Base-by-base conservation (phyloP, 2,329 filamentous ascomycete genomes). In the Cladophialophora yegresii region DNA sequence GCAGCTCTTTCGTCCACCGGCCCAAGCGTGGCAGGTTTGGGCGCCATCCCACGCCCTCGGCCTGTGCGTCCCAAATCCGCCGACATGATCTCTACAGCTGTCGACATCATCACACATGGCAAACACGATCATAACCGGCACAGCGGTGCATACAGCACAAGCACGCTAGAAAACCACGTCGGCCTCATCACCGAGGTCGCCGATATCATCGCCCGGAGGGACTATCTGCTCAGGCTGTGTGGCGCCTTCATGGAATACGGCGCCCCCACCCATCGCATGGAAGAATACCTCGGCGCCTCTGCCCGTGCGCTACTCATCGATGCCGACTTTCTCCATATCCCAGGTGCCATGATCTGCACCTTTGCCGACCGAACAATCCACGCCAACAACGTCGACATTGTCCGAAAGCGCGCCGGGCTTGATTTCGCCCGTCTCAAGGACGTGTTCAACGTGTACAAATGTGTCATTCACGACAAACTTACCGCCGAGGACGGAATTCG, bases 311-410 rank as follows among this genome's bases (percentile, higher is more conserved):
- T 97, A 43, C 90, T 93, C 75, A 92, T 96, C 16, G 90, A 96
- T 69, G 89, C 89, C 7, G 91, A 96, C 72, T 96, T 95, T 71
- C 79, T 96, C 23, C 97, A 96, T 74, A 86, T 96, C 30, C 92
- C 93, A 0, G 91, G 91, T 0, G 95, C 91, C 73, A 97, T 97
- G 93, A 90, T 97, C 63, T 89, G 96, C 73, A 93, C 91, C 4
- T 96, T 97, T 72, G 92, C 86, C 60, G 79, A 81, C 59, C 63
- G 74, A 5, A 71, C 75, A 6, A 81, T 79, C 1, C 77, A 80
- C 30, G 81, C 79, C 8, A 78, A 79, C 0, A 77, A 81, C 61
- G 76, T 82, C 32, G 79, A 79, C 62, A 73, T 82, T 2, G 74
- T 81, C 6, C 75, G 77, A 1, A 75, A 77, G 7, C 70, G 71